Base-by-base conservation (phyloP, 1,284 basidiomycete species). In the Ustilago nuda region DNA sequence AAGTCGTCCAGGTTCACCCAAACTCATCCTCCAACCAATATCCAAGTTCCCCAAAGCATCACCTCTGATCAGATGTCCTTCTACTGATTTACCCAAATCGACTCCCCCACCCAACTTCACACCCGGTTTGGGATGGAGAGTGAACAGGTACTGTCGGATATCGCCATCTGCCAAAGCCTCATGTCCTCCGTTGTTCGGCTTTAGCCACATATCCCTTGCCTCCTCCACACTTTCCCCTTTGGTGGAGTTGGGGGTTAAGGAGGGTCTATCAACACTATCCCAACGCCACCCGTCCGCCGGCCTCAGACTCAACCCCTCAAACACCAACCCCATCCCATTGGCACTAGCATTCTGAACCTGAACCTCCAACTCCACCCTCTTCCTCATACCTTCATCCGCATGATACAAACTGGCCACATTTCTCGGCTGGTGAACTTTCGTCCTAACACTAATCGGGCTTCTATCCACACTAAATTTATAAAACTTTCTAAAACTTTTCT, bases 61-160 rank as follows among this genome's bases (percentile, higher is more conserved):
- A n/a, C 65, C 63, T 12, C 50, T 13, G 23, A 71, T 46, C 36
- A n/a, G 9, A 37, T 55, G 27, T 1, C 68, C 65, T 19, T 74
- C 61, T 13, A 48, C 55, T 7, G 50, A 46, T 1, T 8, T 51
- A 7, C 70, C 67, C n/a, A 70, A 30, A 43, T 70, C 66, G 4
- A 67, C 46, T 5, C 52, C 58, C 2, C 13, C 27, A 48, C 30
- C 53, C 23, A 64, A 53, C 7, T 46, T 50, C 17, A 32, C 48
- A 27, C 30, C 57, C 27, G 12, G 2, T 4, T 9, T n/a, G 1
- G 69, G 72, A 5, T 23, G 53, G 0, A 85, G 56, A 1, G 72
- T 56, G 52, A 81, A 86, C 12, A 86, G 61, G 52, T 81, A 85
- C 72, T 86, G 84, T 4, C 82, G 51, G 1, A 84, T 70, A 27